Percentiles rank a stretch among this genome's conserved stretches.
Conservation (phyloP, 305 asterid genomes). For the Coffea humblotiana region DNA sequence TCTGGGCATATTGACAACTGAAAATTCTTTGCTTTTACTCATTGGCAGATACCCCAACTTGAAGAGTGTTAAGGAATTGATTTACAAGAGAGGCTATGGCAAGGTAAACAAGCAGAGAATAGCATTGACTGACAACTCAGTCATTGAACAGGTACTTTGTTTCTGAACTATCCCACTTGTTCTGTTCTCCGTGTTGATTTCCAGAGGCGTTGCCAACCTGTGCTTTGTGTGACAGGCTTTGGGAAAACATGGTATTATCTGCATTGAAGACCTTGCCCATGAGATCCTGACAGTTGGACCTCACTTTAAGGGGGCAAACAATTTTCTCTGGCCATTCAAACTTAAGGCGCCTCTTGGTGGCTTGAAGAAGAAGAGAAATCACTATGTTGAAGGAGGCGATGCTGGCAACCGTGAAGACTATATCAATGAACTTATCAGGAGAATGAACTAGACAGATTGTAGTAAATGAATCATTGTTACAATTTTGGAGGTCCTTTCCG, state of each 20-base stretch:
- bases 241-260: slow-evolving; percentile 61
- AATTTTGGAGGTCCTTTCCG: background rate
- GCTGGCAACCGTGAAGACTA: slow-evolving; percentile 36
- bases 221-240: slow-evolving; percentile 28
- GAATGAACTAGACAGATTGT: slow-evolving; percentile 10
- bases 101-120: slow-evolving; percentile 72
- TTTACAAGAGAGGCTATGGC: slow-evolving; percentile 84
- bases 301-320: slow-evolving; percentile 71
- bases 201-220: background rate
- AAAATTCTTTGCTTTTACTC: background rate
- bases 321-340: slow-evolving; percentile 63
- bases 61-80: slow-evolving; percentile 71
- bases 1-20: background rate
- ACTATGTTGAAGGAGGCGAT: slow-evolving; percentile 44
- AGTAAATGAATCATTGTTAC: background rate
- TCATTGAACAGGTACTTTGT: slow-evolving; percentile 60
- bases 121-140: slow-evolving; percentile 67
- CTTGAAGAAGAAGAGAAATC: slow-evolving; percentile 38
- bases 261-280: slow-evolving; percentile 64
- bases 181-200: background rate
- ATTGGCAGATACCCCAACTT: slow-evolving; percentile 63
- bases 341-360: slow-evolving; percentile 48
- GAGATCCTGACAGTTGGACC: slow-evolving; percentile 77
- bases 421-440: slow-evolving; percentile 20
- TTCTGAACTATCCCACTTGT: background rate